phyloP scores from a whole-genome alignment of 2,329 filamentous ascomycete genomes.

The Talaromyces sp. region DNA sequence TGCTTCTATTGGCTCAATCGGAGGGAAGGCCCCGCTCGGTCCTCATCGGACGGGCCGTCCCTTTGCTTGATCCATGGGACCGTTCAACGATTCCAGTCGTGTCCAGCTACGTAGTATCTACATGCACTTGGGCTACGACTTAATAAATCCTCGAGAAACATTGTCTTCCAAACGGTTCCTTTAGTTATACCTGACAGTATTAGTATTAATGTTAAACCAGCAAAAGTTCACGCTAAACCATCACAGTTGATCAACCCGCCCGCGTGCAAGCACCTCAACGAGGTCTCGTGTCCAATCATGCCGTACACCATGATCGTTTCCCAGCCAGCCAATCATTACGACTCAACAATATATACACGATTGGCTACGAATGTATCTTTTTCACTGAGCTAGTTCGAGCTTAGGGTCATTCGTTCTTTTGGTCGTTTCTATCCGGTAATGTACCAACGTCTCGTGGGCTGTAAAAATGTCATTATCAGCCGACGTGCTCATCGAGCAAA shows the following conservation, averaged over 20 bases:
- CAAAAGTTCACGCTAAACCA: background rate
- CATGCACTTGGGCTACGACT: background rate
- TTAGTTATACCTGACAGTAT: background rate
- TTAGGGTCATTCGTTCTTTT: slow-evolving; percentile 1
- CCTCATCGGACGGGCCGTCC: slow-evolving; percentile 15
- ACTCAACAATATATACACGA: background rate
- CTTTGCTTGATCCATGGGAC: slow-evolving; percentile 12
- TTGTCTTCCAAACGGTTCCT: background rate
- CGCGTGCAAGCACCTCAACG: background rate
- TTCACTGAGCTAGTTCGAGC: background rate
- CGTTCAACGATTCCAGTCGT: background rate
- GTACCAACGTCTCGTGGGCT: background rate
- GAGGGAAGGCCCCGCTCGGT: slow-evolving; percentile 7
- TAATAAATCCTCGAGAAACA: background rate
- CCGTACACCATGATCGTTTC: background rate
- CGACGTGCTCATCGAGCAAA: slow-evolving; percentile 2
- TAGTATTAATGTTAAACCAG: too few relatives aligned
- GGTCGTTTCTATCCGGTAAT: background rate
- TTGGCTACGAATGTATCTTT: slow-evolving; percentile 4
- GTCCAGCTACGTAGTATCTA: background rate
- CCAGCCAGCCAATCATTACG: background rate
- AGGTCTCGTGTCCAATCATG: slow-evolving; percentile 15
- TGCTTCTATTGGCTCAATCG: background rate
- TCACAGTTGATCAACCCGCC: background rate
- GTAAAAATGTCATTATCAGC: background rate